phyloP scores from a whole-genome alignment of 2,329 filamentous ascomycete species.

The Boeremia lycopersici region DNA sequence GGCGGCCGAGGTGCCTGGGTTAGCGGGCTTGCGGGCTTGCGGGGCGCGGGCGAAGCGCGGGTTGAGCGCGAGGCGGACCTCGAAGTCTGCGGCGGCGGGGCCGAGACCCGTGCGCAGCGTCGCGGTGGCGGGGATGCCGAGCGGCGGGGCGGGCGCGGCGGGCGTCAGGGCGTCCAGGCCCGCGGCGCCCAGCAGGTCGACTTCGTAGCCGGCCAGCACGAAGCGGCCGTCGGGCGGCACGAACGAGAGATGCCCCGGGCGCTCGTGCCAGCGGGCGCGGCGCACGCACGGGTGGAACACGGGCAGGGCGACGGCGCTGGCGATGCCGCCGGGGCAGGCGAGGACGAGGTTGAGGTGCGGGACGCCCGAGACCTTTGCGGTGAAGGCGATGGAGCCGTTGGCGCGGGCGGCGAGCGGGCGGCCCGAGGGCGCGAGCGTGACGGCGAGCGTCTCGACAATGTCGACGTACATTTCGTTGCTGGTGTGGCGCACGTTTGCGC shows the following conservation, averaged over 20 bases:
- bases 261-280: slow-evolving; percentile 85
- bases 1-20: slow-evolving; percentile 39
- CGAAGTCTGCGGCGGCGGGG: slow-evolving; percentile 78
- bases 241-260: slow-evolving; percentile 91
- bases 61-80: slow-evolving; percentile 77
- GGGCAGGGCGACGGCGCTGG: slow-evolving; percentile 78
- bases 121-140: slow-evolving; percentile 85
- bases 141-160: slow-evolving; percentile 49
- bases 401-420: slow-evolving; percentile 84
- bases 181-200: slow-evolving; percentile 81
- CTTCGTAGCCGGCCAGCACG: slow-evolving; percentile 91
- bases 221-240: slow-evolving; percentile 94
- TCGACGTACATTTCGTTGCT: slow-evolving; percentile 98
- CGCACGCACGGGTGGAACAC: slow-evolving; percentile 97
- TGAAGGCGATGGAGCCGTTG: slow-evolving; percentile 93
- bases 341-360: slow-evolving; percentile 86
- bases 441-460: slow-evolving; percentile 85
- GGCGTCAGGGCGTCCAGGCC: slow-evolving; percentile 44
- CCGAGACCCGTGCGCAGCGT: too few relatives aligned
- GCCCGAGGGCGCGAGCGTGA: slow-evolving; percentile 89
- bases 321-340: slow-evolving; percentile 73
- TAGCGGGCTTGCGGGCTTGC: too few relatives aligned
- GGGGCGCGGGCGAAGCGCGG: slow-evolving; percentile 52
- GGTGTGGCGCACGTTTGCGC: slow-evolving; percentile 90
- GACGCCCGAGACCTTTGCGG: slow-evolving; percentile 90